Evolutionary conservation across 192 early-diverging fungal species (phyloP), one percentile per base, ranked within the genome.

Genomic region (Linnemannia zychae): DNA sequence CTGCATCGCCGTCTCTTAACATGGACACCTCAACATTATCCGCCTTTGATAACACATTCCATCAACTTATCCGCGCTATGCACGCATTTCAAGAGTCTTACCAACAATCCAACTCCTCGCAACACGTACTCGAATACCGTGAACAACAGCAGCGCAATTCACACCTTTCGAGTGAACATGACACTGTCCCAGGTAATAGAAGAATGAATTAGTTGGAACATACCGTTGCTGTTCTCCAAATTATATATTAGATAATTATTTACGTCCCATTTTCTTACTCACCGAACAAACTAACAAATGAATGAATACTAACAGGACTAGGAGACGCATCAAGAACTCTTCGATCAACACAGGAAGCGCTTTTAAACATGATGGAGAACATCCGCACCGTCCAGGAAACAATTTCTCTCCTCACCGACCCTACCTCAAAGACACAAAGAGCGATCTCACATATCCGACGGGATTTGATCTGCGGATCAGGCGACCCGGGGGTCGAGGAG

Each of bases 151-250:
- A 63, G 9, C 18, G 20, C 38, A 15, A 12, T 3, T 24, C 67
- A 1, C 34, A 11, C 37, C 37, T 7, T 20, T 40, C 67, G 20
- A 40, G 11, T 3, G 34, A n/a, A 40, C 33, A 44, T 6, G 67
- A 69, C 67, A 69, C 67, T 33, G 20, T 69, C 20, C 67, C 67
- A 69, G 67, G 67, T 69, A 69, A 24, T 53, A 33, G 28, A 52
- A 24, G 3, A 9, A 17, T 2, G 71, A 4, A 48, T 15, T 50
- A 63, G 7, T 28, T 11, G 7, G n/a, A 24, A n/a, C n/a, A n/a
- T n/a, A n/a, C n/a, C n/a, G n/a, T n/a, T n/a, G n/a, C n/a, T n/a
- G n/a, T n/a, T n/a, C n/a, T n/a, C n/a, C n/a, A n/a, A n/a, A n/a
- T n/a, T n/a, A n/a, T n/a, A n/a, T n/a, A n/a, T n/a, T n/a, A n/a